These are phyloP conservation scores for Sanghuangporus weigelae DNA, from an alignment of 1,284 basidiomycete species.

Conservation along the genomic window DNA sequence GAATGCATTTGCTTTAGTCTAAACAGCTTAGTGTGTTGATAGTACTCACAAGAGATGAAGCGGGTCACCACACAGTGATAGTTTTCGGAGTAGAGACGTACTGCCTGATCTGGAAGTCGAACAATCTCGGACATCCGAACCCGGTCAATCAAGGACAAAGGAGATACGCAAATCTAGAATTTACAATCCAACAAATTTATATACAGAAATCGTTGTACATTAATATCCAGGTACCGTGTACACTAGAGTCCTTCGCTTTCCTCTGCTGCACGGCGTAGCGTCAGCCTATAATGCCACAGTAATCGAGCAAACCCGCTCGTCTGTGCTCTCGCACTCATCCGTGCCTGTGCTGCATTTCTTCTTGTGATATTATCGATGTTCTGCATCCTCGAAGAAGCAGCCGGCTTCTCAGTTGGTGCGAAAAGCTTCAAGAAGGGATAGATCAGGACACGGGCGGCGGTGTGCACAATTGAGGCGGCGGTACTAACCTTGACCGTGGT, in stretches of 20 bases:
- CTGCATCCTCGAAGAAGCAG: conserved; percentile 47
- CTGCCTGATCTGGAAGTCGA: not conserved
- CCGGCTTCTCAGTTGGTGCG: conserved; percentile 47
- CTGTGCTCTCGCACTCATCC: conserved; percentile 23
- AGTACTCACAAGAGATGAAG: not conserved
- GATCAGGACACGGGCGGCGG: conserved; percentile 5
- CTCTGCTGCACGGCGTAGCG: conserved; percentile 22
- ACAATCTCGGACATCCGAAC: not conserved
- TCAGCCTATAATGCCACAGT: conserved; percentile 31
- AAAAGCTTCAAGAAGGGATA: conserved; percentile 49
- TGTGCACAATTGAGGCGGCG: conserved; percentile 1
- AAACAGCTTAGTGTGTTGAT: not conserved
- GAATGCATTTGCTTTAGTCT: not conserved
- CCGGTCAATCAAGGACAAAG: not conserved
- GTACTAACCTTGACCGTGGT: conserved; percentile 72
- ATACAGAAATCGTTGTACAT: too few species aligned
- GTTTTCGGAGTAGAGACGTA: not conserved
- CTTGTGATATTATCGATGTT: conserved; percentile 48
- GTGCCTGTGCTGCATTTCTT: conserved; percentile 39
- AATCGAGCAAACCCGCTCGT: conserved; percentile 30
- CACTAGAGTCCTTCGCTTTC: too few species aligned
- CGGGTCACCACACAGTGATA: not conserved
- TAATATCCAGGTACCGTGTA: too few species aligned
- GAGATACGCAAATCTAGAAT: too few species aligned
- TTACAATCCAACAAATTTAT: too few species aligned